These are phyloP conservation scores for Cryoendolithus antarcticus DNA, from an alignment of 2,329 filamentous ascomycete species.

Conservation along the genomic window DNA sequence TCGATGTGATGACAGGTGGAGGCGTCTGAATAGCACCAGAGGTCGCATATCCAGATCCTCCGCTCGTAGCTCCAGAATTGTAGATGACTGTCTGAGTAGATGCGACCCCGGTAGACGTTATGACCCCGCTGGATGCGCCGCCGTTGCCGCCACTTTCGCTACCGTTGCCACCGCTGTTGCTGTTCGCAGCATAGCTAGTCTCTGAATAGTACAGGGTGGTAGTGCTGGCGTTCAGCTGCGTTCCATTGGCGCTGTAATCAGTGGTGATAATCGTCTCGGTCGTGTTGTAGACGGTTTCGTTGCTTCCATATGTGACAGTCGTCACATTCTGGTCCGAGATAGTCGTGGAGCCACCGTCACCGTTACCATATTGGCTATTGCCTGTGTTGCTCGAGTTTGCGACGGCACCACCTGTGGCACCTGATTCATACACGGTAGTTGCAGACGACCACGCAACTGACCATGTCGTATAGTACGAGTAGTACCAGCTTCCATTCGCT, in stretches of 20 bases:
- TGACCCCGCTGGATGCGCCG: constrained; percentile 11
- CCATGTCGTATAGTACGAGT: constrained; percentile 18
- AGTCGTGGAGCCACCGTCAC: constrained; percentile 9
- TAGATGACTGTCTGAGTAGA: constrained; percentile 3
- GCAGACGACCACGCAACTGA: constrained; percentile 17
- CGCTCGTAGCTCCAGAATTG: constrained; percentile 1
- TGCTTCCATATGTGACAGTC: constrained; percentile 4
- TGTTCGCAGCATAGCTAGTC: constrained; percentile 1
- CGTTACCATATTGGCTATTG: constrained; percentile 6
- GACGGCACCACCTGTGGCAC: constrained; percentile 10
- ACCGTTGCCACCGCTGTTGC: constrained; percentile 8
- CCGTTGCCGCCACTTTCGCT: constrained; percentile 10
- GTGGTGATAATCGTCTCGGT: constrained; percentile 12
- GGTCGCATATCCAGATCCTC: constrained; percentile 1
- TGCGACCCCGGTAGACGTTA: constrained; percentile 9
- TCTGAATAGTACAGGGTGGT: constrained; percentile 14
- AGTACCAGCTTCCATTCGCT: constrained; percentile 17
- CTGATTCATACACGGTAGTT: constrained; percentile 15
- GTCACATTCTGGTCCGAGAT: constrained; percentile 10
- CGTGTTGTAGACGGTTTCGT: constrained; percentile 11
- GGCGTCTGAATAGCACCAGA: constrained; percentile 4
- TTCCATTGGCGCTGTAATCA: constrained; percentile 13
- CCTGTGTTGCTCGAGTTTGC: constrained; percentile 10
- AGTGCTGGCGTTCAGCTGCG: constrained; percentile 13
- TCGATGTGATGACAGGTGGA: constrained; percentile 6